Evolutionary conservation across 2,329 filamentous ascomycete species (phyloP), one percentile per base, ranked within the genome.

Genomic region (Sporothrix sp.): DNA sequence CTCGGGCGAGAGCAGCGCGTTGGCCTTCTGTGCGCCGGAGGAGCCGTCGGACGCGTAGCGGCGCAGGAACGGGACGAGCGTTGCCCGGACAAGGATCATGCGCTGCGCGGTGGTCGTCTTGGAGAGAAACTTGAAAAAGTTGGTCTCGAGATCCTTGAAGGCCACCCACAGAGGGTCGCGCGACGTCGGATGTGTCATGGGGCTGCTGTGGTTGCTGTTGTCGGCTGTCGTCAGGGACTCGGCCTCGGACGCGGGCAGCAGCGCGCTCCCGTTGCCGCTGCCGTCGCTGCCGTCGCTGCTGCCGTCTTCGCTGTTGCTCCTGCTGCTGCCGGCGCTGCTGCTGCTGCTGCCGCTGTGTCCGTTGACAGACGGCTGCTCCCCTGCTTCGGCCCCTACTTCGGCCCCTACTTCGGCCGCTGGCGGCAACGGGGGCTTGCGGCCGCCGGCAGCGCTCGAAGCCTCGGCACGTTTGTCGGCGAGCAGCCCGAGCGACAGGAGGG

Each of bases 31-130:
- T 28, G 25, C 84, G 8, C 67, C 68, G 58, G 79, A 84, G 7
- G 85, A 87, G 1, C 78, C 69, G 60, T 91, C 83, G 30, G 76
- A 69, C 53, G 78, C 76, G 59, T 89, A 82, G 47, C 77, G 81
- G 52, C 80, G 76, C 38, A 96, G 69, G 59, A 95, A 95, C 0
- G 88, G 86, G 16, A 95, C 66, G 4, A 95, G 72, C 1, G 78
- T 74, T 7, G 74, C 75, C 32, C 88, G 82, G 51, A 95, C 76
- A 40, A 90, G 76, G 56, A 81, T 82, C 56, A 87, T 85, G 62
- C 88, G 89, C 58, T 89, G 71, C 1, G 82, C 72, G 8, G 71
- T 59, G 50, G 75, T 85, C 30, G 82, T 80, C 65, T 89, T 94
- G 52, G 79, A 73, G 55, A 82, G 76, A 59, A 95, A 94, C 56